Percentiles rank a stretch among this genome's conserved stretches.
Conservation (phyloP, 1,284 basidiomycete genomes). For the Ganoderma sp. region DNA sequence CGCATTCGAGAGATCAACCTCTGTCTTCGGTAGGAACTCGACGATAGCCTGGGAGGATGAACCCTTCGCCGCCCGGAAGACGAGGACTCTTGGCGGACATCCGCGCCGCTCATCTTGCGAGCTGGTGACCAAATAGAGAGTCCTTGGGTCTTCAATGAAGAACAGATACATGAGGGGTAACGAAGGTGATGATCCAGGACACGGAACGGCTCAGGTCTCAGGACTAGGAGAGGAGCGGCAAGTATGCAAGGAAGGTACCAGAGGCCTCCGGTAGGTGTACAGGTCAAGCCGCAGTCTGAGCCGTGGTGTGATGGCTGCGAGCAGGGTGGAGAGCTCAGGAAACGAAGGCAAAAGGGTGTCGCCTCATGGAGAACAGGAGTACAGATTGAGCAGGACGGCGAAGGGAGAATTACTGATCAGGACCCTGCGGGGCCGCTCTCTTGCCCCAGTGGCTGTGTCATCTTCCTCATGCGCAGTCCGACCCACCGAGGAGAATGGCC, state of each 20-base stretch:
- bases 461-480: constrained; percentile 4
- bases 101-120: constrained; percentile 66
- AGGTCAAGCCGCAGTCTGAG: constrained; percentile 1
- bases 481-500: not conserved
- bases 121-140: constrained; percentile 74
- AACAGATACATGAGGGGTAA: constrained; percentile 66
- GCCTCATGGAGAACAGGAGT: not conserved
- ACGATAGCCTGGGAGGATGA: constrained; percentile 73
- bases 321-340: not conserved
- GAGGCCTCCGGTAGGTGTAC: not conserved
- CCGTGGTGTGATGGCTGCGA: not conserved
- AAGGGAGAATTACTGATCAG: not conserved
- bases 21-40: constrained; percentile 77
- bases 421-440: not conserved
- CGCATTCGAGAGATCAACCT: constrained; percentile 71
- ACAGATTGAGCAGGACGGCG: not conserved
- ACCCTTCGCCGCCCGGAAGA: constrained; percentile 69
- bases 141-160: constrained; percentile 66
- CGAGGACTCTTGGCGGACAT: constrained; percentile 63
- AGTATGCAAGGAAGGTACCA: not conserved
- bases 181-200: too few relatives aligned
- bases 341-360: not conserved
- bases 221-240: not conserved
- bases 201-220: not conserved
- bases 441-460: constrained; percentile 14